A percentile compares a stretch with the other conserved stretches of the same genome.
These are phyloP conservation scores for Tulasnella sp. DNA, from an alignment of 768 basidiomycete species.

Conservation along the genomic window DNA sequence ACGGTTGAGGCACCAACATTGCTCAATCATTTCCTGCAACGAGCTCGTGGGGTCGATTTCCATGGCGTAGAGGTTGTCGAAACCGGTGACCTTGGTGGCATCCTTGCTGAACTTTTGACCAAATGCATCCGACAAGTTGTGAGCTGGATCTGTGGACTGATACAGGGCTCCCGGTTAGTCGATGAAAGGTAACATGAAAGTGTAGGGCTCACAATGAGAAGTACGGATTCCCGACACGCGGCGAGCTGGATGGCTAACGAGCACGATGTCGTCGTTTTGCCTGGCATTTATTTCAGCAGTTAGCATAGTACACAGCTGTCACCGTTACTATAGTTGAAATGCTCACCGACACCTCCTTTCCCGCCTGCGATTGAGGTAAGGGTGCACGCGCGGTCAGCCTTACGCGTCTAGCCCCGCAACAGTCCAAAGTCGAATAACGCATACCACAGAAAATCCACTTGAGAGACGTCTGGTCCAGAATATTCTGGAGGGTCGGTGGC, in stretches of 20 bases:
- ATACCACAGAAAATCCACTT: slow-evolving; percentile 99
- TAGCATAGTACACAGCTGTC: background rate
- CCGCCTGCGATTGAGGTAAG: slow-evolving; percentile 47
- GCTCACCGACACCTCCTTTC: slow-evolving; percentile 94
- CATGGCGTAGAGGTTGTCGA: slow-evolving; percentile 95
- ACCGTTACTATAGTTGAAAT: background rate
- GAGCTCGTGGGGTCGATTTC: slow-evolving; percentile 98
- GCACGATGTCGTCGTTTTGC: slow-evolving; percentile 97
- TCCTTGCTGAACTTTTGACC: slow-evolving; percentile 99
- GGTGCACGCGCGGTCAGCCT: background rate
- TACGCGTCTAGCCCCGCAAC: background rate
- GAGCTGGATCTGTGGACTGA: slow-evolving; percentile 98
- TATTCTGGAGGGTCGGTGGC: slow-evolving; percentile 81
- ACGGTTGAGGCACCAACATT: slow-evolving; percentile 44
- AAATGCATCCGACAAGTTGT: slow-evolving; percentile 97
- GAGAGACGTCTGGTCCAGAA: slow-evolving; percentile 82
- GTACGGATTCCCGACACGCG: slow-evolving; percentile 80
- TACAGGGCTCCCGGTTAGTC: background rate
- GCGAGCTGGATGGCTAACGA: slow-evolving; percentile 96
- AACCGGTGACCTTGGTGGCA: slow-evolving; percentile 95
- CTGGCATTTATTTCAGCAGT: slow-evolving; percentile 30
- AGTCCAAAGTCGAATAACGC: slow-evolving; percentile 23
- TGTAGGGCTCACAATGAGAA: slow-evolving; percentile 70
- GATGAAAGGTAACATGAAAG: background rate
- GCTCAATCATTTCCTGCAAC: slow-evolving; percentile 98